These are phyloP conservation scores for Arthrobotrys entomopaga DNA, from an alignment of 2,329 filamentous ascomycete genomes.

Conservation along the genomic window DNA sequence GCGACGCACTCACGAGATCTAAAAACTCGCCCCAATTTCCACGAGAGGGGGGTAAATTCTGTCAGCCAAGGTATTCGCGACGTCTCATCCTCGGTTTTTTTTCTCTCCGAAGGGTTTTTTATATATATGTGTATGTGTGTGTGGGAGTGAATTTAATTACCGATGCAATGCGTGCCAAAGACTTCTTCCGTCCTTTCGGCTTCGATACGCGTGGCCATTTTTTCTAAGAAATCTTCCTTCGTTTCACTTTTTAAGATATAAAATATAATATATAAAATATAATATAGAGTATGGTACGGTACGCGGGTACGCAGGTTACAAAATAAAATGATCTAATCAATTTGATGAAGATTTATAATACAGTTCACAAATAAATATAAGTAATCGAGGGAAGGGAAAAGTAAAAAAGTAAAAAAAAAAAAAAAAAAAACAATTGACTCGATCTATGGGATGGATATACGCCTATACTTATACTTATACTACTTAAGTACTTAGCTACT, in stretches of 20 bases:
- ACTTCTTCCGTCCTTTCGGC: constrained; percentile 56
- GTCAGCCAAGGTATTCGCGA: constrained; percentile 9
- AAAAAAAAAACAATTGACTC: no score
- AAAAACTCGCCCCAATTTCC: not conserved
- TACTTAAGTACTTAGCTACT: no score
- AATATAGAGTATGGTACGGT: not conserved
- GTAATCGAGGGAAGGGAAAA: constrained; percentile 9
- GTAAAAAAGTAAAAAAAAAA: not conserved
- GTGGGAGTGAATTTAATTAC: constrained; percentile 30
- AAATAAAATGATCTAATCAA: no score
- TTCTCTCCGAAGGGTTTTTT: no score
- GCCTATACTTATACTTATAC: not conserved
- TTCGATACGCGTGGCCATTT: constrained; percentile 54
- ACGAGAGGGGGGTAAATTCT: constrained; percentile 21
- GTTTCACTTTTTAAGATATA: not conserved
- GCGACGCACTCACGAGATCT: constrained; percentile 71
- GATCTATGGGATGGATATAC: no score
- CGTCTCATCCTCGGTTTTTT: no score
- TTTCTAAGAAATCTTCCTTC: constrained; percentile 7
- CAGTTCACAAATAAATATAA: not conserved
- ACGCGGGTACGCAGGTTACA: no score
- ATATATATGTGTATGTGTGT: not conserved
- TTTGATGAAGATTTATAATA: no score
- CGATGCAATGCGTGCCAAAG: constrained; percentile 57
- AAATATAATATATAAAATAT: constrained; percentile 11